phyloP scores from a whole-genome alignment of 352 stramenopile genomes.

The Elongisporangium undulatum region DNA sequence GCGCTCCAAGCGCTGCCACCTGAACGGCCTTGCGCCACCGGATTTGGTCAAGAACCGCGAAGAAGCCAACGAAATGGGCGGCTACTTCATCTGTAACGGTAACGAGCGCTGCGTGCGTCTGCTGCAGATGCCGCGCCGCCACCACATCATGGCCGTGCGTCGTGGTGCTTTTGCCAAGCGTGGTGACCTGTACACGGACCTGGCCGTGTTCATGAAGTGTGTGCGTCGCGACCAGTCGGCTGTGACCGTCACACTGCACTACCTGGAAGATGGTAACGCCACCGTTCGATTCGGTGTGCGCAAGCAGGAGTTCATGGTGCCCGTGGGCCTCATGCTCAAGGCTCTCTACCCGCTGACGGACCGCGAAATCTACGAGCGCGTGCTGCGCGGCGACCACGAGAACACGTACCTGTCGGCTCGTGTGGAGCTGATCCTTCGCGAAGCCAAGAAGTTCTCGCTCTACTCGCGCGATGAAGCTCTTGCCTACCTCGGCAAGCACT shows the following conservation, averaged over 20 bases:
- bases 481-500: constrained; percentile 96
- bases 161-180: constrained; percentile 98
- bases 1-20: constrained; percentile 94
- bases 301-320: constrained; percentile 99
- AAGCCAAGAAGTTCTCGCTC: constrained; percentile 93
- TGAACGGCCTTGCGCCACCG: constrained; percentile 78
- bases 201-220: constrained; percentile 97
- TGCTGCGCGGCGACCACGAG: constrained; percentile 92
- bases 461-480: constrained; percentile 88
- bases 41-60: constrained; percentile 88
- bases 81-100: constrained; percentile 99
- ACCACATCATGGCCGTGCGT: constrained; percentile 93
- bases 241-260: constrained; percentile 98
- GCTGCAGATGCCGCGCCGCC: constrained; percentile 91
- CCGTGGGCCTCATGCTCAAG: constrained; percentile 95
- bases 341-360: constrained; percentile 90
- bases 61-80: constrained; percentile 97
- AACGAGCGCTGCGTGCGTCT: constrained; percentile 98
- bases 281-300: constrained; percentile 95
- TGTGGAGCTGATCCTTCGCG: constrained; percentile 96
- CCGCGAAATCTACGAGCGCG: constrained; percentile 97
- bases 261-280: constrained; percentile 96
- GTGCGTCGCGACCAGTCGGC: constrained; percentile 94
- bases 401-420: constrained; percentile 98
- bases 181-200: constrained; percentile 94